Percentiles rank a stretch among this genome's conserved stretches.
These are phyloP conservation scores for Leccinellum rugosiceps DNA, from an alignment of 768 basidiomycete genomes.

Conservation along the genomic window DNA sequence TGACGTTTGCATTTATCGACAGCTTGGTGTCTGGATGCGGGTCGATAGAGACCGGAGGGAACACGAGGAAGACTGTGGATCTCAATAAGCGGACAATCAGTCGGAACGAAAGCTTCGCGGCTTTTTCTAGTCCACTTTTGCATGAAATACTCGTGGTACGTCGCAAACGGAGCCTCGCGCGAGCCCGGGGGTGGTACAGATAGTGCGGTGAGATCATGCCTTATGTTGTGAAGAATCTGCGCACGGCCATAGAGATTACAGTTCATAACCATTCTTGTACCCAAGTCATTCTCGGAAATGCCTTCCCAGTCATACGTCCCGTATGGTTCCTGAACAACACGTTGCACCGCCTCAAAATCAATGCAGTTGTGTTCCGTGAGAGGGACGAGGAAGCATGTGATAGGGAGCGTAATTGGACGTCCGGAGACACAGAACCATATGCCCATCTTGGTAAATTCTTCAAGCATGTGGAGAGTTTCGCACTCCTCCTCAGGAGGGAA, in stretches of 20 bases:
- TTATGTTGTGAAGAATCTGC: conserved; percentile 53
- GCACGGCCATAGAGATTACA: conserved; percentile 53
- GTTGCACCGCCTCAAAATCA: conserved; percentile 57
- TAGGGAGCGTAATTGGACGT: conserved; percentile 46
- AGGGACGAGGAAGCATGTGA: conserved; percentile 67
- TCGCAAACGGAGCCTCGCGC: conserved; percentile 43
- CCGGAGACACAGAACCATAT: conserved; percentile 63
- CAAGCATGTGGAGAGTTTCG: conserved; percentile 49
- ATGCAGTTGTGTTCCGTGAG: conserved; percentile 47
- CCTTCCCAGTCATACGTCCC: conserved; percentile 56
- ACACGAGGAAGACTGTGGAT: conserved; percentile 41
- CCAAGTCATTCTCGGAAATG: conserved; percentile 48
- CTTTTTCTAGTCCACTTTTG: conserved; percentile 53
- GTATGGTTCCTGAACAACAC: conserved; percentile 44
- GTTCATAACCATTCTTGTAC: conserved; percentile 52
- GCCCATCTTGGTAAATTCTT: conserved; percentile 61
- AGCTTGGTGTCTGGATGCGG: conserved; percentile 21
- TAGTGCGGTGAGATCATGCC: conserved; percentile 63
- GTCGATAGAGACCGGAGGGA: conserved; percentile 39
- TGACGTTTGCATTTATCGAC: conserved; percentile 27
- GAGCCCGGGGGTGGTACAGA: conserved; percentile 54
- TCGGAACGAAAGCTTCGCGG: conserved; percentile 42
- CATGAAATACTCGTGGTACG: conserved; percentile 60
- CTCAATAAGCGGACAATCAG: conserved; percentile 63
- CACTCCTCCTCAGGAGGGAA: conserved; percentile 47